Conservation (phyloP, 169 alveolate genomes). For the Theileria luwenshuni region DNA sequence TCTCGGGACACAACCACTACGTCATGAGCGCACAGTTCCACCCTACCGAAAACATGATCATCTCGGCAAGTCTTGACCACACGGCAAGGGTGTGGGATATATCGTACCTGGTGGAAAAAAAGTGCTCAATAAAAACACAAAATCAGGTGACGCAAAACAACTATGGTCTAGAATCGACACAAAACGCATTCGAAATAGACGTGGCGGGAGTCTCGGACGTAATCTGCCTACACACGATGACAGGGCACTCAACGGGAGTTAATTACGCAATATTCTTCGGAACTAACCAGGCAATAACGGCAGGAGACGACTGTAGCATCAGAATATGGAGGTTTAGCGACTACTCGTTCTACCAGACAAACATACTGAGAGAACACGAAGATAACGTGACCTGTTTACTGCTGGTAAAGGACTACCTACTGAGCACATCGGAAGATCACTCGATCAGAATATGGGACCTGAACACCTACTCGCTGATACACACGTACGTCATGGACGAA, state of each 20-base stretch:
- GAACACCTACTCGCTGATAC: conserved; percentile 85
- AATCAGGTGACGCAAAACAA: neutral
- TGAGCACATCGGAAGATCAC: conserved; percentile 93
- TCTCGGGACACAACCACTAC: conserved; percentile 96
- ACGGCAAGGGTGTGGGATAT: conserved; percentile 95
- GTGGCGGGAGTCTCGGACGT: conserved; percentile 33
- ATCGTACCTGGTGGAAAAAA: conserved; percentile 89
- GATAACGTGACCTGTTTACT: conserved; percentile 92
- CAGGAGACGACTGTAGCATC: conserved; percentile 93
- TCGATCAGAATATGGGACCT: conserved; percentile 94
- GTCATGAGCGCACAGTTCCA: conserved; percentile 96
- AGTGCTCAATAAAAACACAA: conserved; percentile 67
- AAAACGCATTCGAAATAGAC: conserved; percentile 19
- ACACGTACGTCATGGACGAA: conserved; percentile 87
- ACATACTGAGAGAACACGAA: conserved; percentile 91
- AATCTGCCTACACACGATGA: conserved; percentile 85
- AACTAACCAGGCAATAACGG: conserved; percentile 88
- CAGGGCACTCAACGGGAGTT: conserved; percentile 96
- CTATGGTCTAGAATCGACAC: conserved; percentile 3
- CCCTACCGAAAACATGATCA: conserved; percentile 89
- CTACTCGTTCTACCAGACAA: conserved; percentile 91
- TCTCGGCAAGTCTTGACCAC: conserved; percentile 92
- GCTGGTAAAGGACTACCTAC: conserved; percentile 89
- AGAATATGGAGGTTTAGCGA: conserved; percentile 93
- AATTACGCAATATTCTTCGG: conserved; percentile 94